These are phyloP conservation scores for Aspergillus conjunctus DNA, from an alignment of 495 filamentous ascomycete species.

Conservation along the genomic window DNA sequence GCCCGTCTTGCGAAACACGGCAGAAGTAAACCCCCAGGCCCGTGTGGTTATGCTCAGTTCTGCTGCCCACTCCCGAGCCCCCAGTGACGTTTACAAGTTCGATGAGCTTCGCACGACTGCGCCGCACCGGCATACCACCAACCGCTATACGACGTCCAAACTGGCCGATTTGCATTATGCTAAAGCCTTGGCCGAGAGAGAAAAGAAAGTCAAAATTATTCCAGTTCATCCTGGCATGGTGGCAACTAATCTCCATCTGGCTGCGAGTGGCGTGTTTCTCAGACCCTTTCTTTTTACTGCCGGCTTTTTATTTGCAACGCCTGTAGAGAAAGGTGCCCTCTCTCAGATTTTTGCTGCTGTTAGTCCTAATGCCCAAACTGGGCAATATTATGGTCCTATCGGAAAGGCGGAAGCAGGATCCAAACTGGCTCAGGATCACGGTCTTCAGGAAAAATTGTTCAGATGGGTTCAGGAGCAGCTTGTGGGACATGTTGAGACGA, in stretches of 20 bases:
- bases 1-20: background rate
- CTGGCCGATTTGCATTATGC: conserved; percentile 10
- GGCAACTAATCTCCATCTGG: conserved; percentile 10
- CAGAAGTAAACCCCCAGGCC: background rate
- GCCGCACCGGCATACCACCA: conserved; percentile 2
- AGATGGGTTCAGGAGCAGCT: conserved; percentile 9
- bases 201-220: conserved; percentile 5
- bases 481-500: conserved; percentile 18
- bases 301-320: background rate
- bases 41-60: background rate
- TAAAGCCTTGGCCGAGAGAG: conserved; percentile 6
- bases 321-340: conserved; percentile 10
- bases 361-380: conserved; percentile 1
- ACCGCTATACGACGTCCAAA: conserved; percentile 5
- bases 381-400: conserved; percentile 11
- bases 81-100: background rate
- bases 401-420: conserved; percentile 6
- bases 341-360: conserved; percentile 15
- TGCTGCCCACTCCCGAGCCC: background rate
- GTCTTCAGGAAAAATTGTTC: conserved; percentile 6
- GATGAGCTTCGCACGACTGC: conserved; percentile 4
- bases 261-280: background rate
- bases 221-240: conserved; percentile 15
- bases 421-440: conserved; percentile 6
- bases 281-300: conserved; percentile 9